Evolutionary conservation across 2,329 filamentous ascomycete genomes (phyloP).

Genomic region (Furcasterigmium furcatum): DNA sequence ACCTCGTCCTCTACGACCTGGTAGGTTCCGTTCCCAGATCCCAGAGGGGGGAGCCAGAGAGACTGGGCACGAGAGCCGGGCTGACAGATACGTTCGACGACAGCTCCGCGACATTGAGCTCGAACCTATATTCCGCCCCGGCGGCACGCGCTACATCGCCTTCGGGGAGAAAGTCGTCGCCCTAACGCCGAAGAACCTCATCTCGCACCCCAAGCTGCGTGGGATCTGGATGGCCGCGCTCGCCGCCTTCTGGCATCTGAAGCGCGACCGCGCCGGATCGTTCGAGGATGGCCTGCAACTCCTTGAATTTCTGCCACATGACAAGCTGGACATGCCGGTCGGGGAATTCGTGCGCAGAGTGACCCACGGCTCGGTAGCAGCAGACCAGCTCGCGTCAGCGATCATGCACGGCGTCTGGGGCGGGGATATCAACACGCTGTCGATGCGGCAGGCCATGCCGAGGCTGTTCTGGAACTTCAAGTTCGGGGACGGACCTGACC

Average conservation of each 20-base stretch:
- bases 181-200: constrained; percentile 18
- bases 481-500: constrained; percentile 10
- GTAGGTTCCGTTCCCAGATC: constrained; percentile 48
- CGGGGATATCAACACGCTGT: constrained; percentile 80
- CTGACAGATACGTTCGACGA: constrained; percentile 22
- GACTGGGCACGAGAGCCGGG: no score
- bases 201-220: constrained; percentile 54
- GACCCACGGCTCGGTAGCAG: constrained; percentile 47
- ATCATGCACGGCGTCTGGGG: constrained; percentile 87
- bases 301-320: no score
- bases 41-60: background rate
- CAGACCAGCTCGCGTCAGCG: constrained; percentile 73
- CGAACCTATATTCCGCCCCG: constrained; percentile 47
- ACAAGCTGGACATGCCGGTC: constrained; percentile 64
- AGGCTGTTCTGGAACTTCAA: constrained; percentile 41
- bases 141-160: constrained; percentile 68
- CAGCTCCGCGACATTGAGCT: constrained; percentile 34
- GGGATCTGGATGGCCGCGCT: constrained; percentile 20
- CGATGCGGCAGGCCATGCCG: constrained; percentile 56
- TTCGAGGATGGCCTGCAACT: no score
- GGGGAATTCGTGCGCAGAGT: constrained; percentile 60
- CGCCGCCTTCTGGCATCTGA: background rate
- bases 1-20: constrained; percentile 66
- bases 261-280: constrained; percentile 1
- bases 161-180: constrained; percentile 69